These are phyloP conservation scores for Coemansia sp. DNA, from an alignment of 192 early-diverging fungal species.

Conservation along the genomic window DNA sequence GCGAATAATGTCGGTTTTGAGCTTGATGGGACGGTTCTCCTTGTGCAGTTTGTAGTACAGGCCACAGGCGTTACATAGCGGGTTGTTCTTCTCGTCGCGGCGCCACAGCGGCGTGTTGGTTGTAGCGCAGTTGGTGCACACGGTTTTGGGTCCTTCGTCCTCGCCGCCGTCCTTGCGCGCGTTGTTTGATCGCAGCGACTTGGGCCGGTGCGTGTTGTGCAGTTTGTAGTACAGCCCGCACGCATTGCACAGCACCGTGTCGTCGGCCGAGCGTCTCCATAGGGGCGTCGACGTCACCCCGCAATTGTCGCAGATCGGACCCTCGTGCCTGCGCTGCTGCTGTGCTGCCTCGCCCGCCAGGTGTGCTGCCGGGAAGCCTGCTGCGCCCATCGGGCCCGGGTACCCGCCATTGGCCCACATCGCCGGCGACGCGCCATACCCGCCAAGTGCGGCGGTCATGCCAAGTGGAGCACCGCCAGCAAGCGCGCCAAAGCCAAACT, in stretches of 20 bases:
- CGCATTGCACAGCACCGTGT: conserved; percentile 91
- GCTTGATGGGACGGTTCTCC: conserved; percentile 76
- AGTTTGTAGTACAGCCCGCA: conserved; percentile 96
- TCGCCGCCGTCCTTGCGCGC: conserved; percentile 53
- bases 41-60: conserved; percentile 95
- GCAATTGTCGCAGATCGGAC: conserved; percentile 66
- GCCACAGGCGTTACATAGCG: conserved; percentile 98
- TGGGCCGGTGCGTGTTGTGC: conserved; percentile 81
- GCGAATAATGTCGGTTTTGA: conserved; percentile 94
- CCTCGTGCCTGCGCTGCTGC: conserved; percentile 30
- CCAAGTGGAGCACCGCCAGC: conserved; percentile 24
- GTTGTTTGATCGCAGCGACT: conserved; percentile 74
- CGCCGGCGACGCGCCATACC: conserved; percentile 21
- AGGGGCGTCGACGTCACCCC: conserved; percentile 84
- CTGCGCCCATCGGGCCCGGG: conserved; percentile 19
- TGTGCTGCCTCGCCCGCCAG: conserved; percentile 5
- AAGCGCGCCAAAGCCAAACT: conserved; percentile 42
- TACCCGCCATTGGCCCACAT: conserved; percentile 44
- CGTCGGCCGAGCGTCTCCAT: conserved; percentile 86
- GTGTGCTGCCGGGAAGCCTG: neutral
- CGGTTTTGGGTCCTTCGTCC: conserved; percentile 36
- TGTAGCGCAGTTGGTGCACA: conserved; percentile 79
- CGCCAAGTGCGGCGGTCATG: conserved; percentile 25
- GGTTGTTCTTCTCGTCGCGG: conserved; percentile 78
- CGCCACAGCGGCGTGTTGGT: conserved; percentile 95